Conservation (phyloP, 2,329 filamentous ascomycete species). For the Bipolaris oryzae region DNA sequence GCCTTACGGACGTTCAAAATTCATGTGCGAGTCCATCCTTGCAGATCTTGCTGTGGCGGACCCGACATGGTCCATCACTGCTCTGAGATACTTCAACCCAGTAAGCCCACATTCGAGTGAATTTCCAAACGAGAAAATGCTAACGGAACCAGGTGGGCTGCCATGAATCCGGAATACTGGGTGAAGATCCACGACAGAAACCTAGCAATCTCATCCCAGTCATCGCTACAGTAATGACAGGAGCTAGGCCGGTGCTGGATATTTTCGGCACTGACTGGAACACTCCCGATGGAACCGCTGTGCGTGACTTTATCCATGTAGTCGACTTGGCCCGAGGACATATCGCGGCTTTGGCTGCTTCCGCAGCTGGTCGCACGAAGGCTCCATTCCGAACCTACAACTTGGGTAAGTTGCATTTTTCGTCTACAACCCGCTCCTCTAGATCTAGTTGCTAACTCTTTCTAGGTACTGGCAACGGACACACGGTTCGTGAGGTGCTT, state of each 20-base stretch:
- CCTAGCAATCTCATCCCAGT: constrained; percentile 70
- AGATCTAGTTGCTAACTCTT: constrained; percentile 17
- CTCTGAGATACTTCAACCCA: constrained; percentile 71
- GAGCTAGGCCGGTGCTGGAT: constrained; percentile 59
- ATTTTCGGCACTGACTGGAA: constrained; percentile 71
- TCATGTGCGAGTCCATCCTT: constrained; percentile 70
- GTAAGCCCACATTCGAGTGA: constrained; percentile 32
- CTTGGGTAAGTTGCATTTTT: constrained; percentile 34
- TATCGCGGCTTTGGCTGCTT: constrained; percentile 61
- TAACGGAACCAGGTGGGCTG: constrained; percentile 58
- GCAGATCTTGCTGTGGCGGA: constrained; percentile 66
- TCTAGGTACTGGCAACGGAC: constrained; percentile 50
- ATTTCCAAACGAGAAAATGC: neutral
- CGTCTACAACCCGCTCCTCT: neutral
- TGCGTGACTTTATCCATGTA: constrained; percentile 72
- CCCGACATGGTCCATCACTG: constrained; percentile 66
- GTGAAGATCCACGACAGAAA: constrained; percentile 66
- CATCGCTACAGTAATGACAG: constrained; percentile 66
- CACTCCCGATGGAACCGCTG: constrained; percentile 68
- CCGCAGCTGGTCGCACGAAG: constrained; percentile 38
- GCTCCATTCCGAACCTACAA: constrained; percentile 50
- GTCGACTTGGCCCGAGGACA: constrained; percentile 69
- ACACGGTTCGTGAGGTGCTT: constrained; percentile 53
- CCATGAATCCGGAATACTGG: constrained; percentile 66
- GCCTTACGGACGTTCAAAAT: constrained; percentile 70